Evolutionary conservation across 331 rosid genomes (phyloP), one percentile per base, ranked within the genome.

Genomic region (Cydonia oblonga): DNA sequence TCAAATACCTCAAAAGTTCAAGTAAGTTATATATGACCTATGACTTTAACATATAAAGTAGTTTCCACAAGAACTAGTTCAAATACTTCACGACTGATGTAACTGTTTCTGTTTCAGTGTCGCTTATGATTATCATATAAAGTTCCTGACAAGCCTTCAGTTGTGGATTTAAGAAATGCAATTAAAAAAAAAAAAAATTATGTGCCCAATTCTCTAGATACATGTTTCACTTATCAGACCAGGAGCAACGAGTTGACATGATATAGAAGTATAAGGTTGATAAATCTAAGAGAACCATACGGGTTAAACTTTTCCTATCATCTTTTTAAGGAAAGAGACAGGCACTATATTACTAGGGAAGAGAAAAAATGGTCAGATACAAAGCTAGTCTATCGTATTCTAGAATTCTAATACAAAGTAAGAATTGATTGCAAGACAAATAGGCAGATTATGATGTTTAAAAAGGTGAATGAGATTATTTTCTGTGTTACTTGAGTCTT

Each of bases 1-100:
- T 80, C 92, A 38, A 80, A 82, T 70, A 81, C 90, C 66, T 85
- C 97, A 18, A 89, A 79, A 85, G 83, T 83, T 64, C 96, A 83
- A 84, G 98, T 93, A 85, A 85, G 96, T 30, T 62, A 20, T 69
- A 23, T 66, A 51, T 57, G 59, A 66, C 51, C 35, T 28, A 51
- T 30, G 25, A 54, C 23, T 19, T 69, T n/a, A 56, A 8, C 52
- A 20, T 28, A 11, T 10, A 16, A 19, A 23, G 33, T 66, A 16
- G 38, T 60, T 60, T 25, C 18, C 65, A 25, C 2, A 6, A 26
- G 11, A 60, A 19, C 18, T 35, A 15, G n/a, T 51, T 4, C 22
- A 51, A 19, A 51, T 51, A 18, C 9, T 9, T 51, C 56, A 51
- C 2, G 3, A 51, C 20, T 6, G 22, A 42, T 35, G 58, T 42